Base-by-base conservation (phyloP, 768 basidiomycete genomes). In the Suillus decipiens region DNA sequence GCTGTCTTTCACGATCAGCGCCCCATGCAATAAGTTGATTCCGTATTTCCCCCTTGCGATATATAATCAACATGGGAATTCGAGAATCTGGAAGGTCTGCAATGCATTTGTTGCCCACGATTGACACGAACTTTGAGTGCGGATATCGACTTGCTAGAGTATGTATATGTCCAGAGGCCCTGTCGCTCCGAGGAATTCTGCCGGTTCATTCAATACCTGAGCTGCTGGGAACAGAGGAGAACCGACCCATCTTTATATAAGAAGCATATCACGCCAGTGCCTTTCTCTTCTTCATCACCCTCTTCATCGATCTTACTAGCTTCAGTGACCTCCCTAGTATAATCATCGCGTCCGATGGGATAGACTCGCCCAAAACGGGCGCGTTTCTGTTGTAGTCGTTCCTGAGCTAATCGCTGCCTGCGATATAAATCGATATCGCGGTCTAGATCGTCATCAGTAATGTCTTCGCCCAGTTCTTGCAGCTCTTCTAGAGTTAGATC, bases 241-340 rank as follows among this genome's bases (percentile, higher is more conserved):
- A 78, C 93, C 69, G 73, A 96, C 96, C 90, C 89, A 69, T 97
- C 95, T 75, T 97, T 98, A 79, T 95, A 99, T 41, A 99, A 76
- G 72, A 96, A 92, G 61, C 95, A 96, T 8, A 99, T 86, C 1
- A 99, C 95, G 0, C 94, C 95, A 0, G 95, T 99, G 0, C 96
- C 96, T 66, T 77, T 82, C 58, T 86, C 84, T 63, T 85, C 81
- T 10, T 84, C 80, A 57, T 90, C 89, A 33, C 82, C 89, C 8
- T 84, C 83, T 60, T 90, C 86, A 65, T 86, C 80, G 11, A 85
- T 73, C 63, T 83, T 84, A 75, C 95, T 98, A 4, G 93, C 93
- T 65, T 99, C 96, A 0, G 95, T 99, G 12, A 99, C 92, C 72
- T 99, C 95, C 53, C 90, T 82, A 45, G 92, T 96, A 75, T 98